A percentile compares a stretch with the other conserved stretches of the same genome.
Evolutionary conservation across 805 yeast genomes (phyloP).

Genomic region (Candida rishiriensis): DNA sequence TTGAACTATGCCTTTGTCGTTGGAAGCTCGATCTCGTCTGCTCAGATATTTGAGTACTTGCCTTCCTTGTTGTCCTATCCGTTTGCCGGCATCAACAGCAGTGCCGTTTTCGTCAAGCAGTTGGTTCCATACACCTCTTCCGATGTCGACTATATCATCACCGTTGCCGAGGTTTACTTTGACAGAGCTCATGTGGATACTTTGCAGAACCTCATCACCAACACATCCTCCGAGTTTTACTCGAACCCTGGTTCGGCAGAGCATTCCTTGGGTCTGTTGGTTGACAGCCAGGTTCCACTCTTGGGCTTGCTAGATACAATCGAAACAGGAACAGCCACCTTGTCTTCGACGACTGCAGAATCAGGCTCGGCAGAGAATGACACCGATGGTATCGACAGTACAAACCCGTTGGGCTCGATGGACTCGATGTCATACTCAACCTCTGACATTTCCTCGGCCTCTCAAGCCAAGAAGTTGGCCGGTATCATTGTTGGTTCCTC

Average conservation of each 20-base stretch:
- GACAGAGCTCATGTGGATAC: slow-evolving; percentile 48
- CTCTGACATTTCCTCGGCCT: slow-evolving; percentile 6
- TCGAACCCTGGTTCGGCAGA: slow-evolving; percentile 52
- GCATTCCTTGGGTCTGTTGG: slow-evolving; percentile 54
- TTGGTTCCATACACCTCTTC: slow-evolving; percentile 70
- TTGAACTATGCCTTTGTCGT: slow-evolving; percentile 86
- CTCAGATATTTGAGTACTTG: slow-evolving; percentile 79
- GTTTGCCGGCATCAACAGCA: slow-evolving; percentile 32
- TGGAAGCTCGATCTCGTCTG: slow-evolving; percentile 64
- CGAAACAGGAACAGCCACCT: slow-evolving; percentile 8
- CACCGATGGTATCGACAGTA: slow-evolving; percentile 2
- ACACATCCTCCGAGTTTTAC: slow-evolving; percentile 57
- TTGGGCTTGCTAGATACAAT: slow-evolving; percentile 34
- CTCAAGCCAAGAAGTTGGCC: slow-evolving; percentile 41
- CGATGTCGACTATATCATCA: slow-evolving; percentile 59
- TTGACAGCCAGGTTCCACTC: slow-evolving; percentile 67
- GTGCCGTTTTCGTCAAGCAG: slow-evolving; percentile 54
- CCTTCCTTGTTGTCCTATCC: slow-evolving; percentile 71
- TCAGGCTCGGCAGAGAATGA: slow-evolving; percentile 9
- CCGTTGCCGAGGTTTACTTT: slow-evolving; percentile 85
- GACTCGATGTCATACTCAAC: slow-evolving; percentile 17
- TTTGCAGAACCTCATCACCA: slow-evolving; percentile 46
- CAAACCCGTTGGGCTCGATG: slow-evolving; percentile 24
- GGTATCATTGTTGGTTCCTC: slow-evolving; percentile 84
- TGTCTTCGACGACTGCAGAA: slow-evolving; percentile 1